Conservation (phyloP, 2,329 filamentous ascomycete genomes). For the Chrysosporium keratinophilum region DNA sequence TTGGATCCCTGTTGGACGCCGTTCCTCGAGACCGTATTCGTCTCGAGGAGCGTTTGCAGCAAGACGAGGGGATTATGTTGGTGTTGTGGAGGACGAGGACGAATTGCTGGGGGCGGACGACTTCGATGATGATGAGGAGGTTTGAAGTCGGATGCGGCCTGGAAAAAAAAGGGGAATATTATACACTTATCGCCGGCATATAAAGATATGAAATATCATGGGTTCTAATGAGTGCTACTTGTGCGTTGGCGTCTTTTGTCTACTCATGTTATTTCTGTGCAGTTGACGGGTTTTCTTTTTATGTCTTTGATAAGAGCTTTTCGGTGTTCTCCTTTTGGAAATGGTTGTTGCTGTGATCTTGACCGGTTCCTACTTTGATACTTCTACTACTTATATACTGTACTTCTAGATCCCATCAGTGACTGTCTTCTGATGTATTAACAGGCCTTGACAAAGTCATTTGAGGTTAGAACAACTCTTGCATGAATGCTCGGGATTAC, state of each 20-base stretch:
- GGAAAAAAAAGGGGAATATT: neutral
- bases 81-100: constrained; percentile 87
- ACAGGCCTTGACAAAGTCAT: no score
- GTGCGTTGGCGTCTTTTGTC: neutral
- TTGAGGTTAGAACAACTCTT: no score
- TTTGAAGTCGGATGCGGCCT: constrained; percentile 23
- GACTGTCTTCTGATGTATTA: no score
- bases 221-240: neutral
- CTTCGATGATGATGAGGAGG: constrained; percentile 85
- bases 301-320: neutral
- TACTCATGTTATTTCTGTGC: neutral
- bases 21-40: constrained; percentile 61
- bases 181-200: constrained; percentile 3
- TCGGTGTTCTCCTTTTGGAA: neutral
- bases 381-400: no score
- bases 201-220: constrained; percentile 7
- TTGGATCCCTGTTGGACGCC: constrained; percentile 35
- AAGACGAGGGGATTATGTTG: constrained; percentile 73
- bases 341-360: no score
- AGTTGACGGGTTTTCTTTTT: neutral
- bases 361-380: no score
- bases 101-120: constrained; percentile 79
- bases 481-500: neutral
- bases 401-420: no score
- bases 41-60: constrained; percentile 82